Evolutionary conservation across 805 yeast genomes (phyloP), one percentile per base, ranked within the genome.

Genomic region (Candida ovalis): DNA sequence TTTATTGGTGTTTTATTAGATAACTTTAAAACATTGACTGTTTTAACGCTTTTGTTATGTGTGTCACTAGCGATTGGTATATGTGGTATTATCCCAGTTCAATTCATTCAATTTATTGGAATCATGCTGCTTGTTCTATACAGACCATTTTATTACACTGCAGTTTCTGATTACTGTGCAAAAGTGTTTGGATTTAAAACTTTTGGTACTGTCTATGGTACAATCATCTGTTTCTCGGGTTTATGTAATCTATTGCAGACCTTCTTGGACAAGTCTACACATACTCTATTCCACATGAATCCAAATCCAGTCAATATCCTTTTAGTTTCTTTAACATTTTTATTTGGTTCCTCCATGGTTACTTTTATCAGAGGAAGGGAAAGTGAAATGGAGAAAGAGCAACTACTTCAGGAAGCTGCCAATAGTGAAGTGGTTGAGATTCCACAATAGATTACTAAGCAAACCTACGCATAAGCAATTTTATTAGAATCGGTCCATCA

Each of bases 101-200:
- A 59, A 44, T n/a, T 47, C 8, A 73, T 79, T 2, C 90, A 91
- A 38, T 74, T 86, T 41, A 40, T 77, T 1, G 96, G 96, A 2
- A 86, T 91, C 39, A 56, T 81, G 1, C 54, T 86, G 27, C 70
- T 91, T 55, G 97, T 89, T 10, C 72, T 87, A 1, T 90, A 87
- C 67, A 77, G 98, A 64, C 97, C 98, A 10, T 87, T 91, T 61
- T 90, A 87, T 62, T 92, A 91, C 67, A 91, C 98, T 1, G 88
- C 95, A 1, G 88, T 90, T 6, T 86, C 96, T 1, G 97, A 92
- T 66, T 89, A 84, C 64, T 80, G 90, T 59, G 95, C 96, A 25
- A 91, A 91, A 63, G 92, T 91, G 28, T 91, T 92, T 70, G 98
- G 98, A 0, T 90, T 86, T 66, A 84, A 81, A 47, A 89, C 95